Evolutionary conservation across 495 filamentous ascomycete species (phyloP).

Genomic region (Lindgomyces ingoldianus): DNA sequence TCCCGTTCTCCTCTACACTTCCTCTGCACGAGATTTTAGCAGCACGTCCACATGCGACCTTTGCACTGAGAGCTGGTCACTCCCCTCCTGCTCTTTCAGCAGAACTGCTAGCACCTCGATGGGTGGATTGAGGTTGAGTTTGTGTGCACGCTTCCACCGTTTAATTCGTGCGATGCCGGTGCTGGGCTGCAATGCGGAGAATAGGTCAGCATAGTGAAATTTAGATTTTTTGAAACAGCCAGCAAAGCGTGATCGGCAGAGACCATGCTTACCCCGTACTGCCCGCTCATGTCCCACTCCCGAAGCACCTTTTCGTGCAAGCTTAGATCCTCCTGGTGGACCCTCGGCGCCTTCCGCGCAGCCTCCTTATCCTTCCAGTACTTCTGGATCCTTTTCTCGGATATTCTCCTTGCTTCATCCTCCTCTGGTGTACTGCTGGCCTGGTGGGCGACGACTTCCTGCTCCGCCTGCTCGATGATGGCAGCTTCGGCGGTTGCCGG

Average conservation of each 20-base stretch:
- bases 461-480: conserved; percentile 44
- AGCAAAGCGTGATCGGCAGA: background rate
- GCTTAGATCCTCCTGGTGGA: conserved; percentile 72
- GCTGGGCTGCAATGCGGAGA: conserved; percentile 63
- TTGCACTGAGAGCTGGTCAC: conserved; percentile 54
- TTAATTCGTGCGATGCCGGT: conserved; percentile 79
- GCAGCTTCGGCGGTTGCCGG: conserved; percentile 54
- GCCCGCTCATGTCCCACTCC: conserved; percentile 82
- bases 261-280: conserved; percentile 76
- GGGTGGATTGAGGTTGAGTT: conserved; percentile 77
- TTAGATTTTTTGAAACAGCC: background rate
- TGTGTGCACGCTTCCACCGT: conserved; percentile 85
- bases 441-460: conserved; percentile 38
- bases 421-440: conserved; percentile 51
- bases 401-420: conserved; percentile 61
- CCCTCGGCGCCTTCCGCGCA: conserved; percentile 57
- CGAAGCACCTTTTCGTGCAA: conserved; percentile 81
- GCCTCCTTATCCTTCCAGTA: conserved; percentile 75
- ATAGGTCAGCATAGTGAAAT: conserved; percentile 5
- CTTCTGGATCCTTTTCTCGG: conserved; percentile 61
- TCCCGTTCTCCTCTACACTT: background rate
- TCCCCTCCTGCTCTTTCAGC: conserved; percentile 63
- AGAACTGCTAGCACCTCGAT: conserved; percentile 89
- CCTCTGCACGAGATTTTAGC: conserved; percentile 51
- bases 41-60: conserved; percentile 79